Conservation (phyloP, 768 basidiomycete genomes). For the Mrakia blollopis region DNA sequence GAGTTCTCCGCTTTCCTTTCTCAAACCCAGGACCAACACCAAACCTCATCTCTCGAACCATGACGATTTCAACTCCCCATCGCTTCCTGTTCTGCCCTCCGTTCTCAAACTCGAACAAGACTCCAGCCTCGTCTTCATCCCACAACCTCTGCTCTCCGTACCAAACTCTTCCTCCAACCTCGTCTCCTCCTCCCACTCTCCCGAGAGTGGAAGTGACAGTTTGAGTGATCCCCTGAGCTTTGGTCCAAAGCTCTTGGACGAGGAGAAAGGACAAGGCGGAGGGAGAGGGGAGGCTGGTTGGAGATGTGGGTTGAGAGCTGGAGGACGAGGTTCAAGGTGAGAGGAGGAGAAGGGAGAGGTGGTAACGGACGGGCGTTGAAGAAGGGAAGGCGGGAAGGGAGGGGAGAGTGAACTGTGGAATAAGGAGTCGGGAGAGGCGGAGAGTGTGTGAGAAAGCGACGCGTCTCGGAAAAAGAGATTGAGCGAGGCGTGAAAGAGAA, state of each 20-base stretch:
- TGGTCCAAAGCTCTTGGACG: no score
- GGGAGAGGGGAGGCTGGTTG: no score
- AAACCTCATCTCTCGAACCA: neutral
- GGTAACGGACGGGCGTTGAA: neutral
- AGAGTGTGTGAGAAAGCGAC: no score
- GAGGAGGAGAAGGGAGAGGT: neutral
- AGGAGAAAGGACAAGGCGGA: no score
- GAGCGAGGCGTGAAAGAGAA: neutral
- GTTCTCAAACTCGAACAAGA: neutral
- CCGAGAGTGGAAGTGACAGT: no score
- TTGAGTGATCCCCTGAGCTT: neutral
- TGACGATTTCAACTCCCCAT: neutral
- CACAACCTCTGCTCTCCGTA: neutral
- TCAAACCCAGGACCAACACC: neutral
- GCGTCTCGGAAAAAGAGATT: neutral
- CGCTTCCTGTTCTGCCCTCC: no score
- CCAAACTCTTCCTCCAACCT: neutral
- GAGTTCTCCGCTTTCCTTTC: neutral
- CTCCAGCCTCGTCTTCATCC: neutral
- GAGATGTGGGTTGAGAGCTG: no score
- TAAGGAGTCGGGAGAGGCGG: neutral
- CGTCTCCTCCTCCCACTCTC: neutral
- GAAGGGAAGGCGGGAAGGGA: neutral
- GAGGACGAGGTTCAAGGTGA: neutral
- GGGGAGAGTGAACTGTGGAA: neutral